Evolutionary conservation across 2,329 filamentous ascomycete species (phyloP).

Genomic region (Thielaviopsis cerberus): DNA sequence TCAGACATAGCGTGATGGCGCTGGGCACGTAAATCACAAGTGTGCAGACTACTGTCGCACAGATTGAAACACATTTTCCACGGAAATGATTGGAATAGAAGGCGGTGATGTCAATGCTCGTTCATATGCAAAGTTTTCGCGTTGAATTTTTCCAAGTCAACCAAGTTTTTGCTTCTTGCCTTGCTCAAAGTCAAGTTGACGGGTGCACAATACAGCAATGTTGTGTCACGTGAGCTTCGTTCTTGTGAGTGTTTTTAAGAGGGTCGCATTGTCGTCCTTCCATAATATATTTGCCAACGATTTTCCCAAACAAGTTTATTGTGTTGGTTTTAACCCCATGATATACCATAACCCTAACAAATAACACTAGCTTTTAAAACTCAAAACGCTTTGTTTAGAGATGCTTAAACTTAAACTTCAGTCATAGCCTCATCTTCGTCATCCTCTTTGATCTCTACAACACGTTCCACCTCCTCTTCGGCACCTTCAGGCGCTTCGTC

Average conservation of each 20-base stretch:
- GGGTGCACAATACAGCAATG: not conserved
- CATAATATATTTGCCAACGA: not conserved
- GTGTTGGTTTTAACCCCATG: not conserved
- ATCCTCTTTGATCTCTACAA: slow-evolving; percentile 27
- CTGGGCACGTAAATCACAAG: too few species aligned
- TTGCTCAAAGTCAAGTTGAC: not conserved
- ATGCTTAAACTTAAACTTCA: slow-evolving; percentile 27
- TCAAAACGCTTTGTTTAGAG: not conserved
- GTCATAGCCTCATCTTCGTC: slow-evolving; percentile 38
- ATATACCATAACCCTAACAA: not conserved
- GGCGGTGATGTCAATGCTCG: too few species aligned
- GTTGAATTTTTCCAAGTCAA: not conserved
- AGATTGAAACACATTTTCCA: too few species aligned
- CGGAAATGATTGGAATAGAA: too few species aligned
- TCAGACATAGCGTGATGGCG: too few species aligned
- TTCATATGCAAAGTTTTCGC: too few species aligned
- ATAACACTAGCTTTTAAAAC: not conserved
- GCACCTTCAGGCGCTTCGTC: slow-evolving; percentile 45
- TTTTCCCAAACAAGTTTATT: not conserved
- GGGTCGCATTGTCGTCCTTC: not conserved
- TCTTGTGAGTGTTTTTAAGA: not conserved
- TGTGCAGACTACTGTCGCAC: too few species aligned
- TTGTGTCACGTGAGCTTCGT: not conserved
- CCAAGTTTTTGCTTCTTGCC: not conserved
- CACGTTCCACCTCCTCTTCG: slow-evolving; percentile 22